Percentiles rank a stretch among this genome's conserved stretches.
These are phyloP conservation scores for Cyclocybe cylindracea DNA, from an alignment of 768 basidiomycete species.

Conservation along the genomic window DNA sequence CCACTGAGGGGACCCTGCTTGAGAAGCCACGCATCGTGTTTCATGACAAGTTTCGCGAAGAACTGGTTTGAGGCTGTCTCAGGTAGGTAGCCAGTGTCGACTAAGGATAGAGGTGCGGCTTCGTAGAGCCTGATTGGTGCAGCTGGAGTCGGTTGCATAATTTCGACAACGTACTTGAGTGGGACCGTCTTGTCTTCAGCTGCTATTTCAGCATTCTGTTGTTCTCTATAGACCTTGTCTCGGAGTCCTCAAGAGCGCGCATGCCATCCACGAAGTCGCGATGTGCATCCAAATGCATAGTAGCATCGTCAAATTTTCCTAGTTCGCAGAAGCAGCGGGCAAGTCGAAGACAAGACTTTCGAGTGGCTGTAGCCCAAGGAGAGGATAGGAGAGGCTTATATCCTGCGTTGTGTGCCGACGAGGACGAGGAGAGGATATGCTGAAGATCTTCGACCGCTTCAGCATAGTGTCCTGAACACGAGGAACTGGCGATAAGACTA, in stretches of 20 bases:
- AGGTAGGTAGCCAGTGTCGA: constrained; percentile 3
- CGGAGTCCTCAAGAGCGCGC: constrained; percentile 2
- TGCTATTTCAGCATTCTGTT: neutral
- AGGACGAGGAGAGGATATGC: too few species aligned
- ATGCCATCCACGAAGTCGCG: constrained; percentile 3
- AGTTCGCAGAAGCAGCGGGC: constrained; percentile 14
- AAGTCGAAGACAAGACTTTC: constrained; percentile 14
- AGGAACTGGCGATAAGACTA: neutral
- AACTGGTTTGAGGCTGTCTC: constrained; percentile 8
- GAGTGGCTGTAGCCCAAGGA: neutral
- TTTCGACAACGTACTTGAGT: constrained; percentile 13
- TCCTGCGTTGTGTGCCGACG: neutral
- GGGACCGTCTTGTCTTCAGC: neutral
- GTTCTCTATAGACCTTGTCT: constrained; percentile 6
- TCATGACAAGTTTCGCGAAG: constrained; percentile 9
- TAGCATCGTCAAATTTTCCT: constrained; percentile 11
- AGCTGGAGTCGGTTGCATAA: neutral
- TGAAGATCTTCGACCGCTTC: constrained; percentile 10
- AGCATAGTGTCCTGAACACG: constrained; percentile 7
- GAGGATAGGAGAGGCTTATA: neutral
- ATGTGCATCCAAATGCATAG: constrained; percentile 11
- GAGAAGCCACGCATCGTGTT: constrained; percentile 11
- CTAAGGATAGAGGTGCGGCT: constrained; percentile 5
- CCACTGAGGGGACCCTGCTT: neutral
- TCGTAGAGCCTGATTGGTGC: constrained; percentile 6